phyloP scores from a whole-genome alignment of 768 basidiomycete genomes.

The Lactarius hatsudake region DNA sequence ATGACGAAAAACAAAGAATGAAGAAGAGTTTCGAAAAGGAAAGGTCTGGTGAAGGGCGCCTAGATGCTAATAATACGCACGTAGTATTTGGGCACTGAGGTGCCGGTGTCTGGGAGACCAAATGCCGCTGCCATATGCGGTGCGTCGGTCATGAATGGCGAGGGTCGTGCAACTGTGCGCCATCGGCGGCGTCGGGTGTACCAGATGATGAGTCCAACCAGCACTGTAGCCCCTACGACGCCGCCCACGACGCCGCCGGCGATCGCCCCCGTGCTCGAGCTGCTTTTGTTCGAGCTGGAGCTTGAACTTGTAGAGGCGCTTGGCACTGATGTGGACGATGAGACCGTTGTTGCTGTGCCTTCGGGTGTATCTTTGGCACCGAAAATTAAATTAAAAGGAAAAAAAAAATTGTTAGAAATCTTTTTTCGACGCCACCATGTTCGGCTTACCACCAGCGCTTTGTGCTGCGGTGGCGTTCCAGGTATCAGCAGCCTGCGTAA shows the following conservation, averaged over 20 bases:
- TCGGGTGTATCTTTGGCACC: conserved; percentile 3
- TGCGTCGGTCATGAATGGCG: conserved; percentile 4
- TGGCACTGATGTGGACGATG: neutral
- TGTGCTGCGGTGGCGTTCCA: neutral
- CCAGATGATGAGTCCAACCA: neutral
- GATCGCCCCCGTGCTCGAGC: neutral
- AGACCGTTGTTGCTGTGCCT: neutral
- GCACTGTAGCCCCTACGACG: neutral
- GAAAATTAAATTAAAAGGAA: neutral
- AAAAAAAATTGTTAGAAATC: neutral
- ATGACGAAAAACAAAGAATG: neutral
- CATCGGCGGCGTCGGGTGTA: neutral
- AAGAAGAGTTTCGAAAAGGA: neutral
- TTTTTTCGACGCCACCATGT: neutral
- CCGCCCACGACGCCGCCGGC: conserved; percentile 10
- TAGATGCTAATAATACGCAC: neutral
- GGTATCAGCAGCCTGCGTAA: neutral
- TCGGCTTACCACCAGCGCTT: neutral
- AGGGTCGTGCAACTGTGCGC: conserved; percentile 1
- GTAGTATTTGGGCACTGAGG: conserved; percentile 3
- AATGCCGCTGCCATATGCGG: conserved; percentile 1
- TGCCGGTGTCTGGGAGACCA: neutral
- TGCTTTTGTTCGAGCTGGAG: neutral
- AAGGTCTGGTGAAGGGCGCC: neutral
- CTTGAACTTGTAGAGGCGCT: neutral